Percentiles rank a stretch among this genome's conserved stretches.
phyloP scores from a whole-genome alignment of 2,329 filamentous ascomycete species.

The Colletotrichum lupini region DNA sequence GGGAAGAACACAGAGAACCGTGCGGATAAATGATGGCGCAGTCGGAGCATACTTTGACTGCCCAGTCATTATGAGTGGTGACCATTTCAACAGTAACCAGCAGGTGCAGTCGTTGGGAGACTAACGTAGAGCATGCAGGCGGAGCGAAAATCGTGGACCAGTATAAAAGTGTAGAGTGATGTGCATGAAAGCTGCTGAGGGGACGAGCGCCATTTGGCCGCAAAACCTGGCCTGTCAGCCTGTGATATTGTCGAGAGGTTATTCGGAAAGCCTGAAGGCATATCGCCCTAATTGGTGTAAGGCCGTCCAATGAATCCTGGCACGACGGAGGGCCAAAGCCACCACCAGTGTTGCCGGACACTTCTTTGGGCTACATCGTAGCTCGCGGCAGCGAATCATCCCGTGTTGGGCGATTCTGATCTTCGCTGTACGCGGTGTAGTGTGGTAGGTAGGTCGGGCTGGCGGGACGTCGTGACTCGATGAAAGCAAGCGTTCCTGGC shows the following conservation, averaged over 20 bases:
- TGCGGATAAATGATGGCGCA: not conserved
- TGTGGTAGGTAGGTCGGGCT: not conserved
- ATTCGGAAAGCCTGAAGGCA: slow-evolving; percentile 3
- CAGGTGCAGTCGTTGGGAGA: not conserved
- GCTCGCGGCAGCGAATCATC: slow-evolving; percentile 24
- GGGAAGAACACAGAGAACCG: not conserved
- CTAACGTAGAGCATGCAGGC: slow-evolving; percentile 1
- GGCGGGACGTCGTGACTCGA: slow-evolving; percentile 5
- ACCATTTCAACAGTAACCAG: not conserved
- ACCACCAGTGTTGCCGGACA: slow-evolving; percentile 8
- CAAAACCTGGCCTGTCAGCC: not conserved
- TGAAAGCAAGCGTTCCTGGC: slow-evolving; percentile 16
- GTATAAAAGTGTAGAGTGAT: slow-evolving; percentile 4
- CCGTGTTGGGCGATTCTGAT: not conserved
- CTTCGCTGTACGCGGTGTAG: not conserved
- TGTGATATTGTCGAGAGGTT: slow-evolving; percentile 7
- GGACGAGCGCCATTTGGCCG: slow-evolving; percentile 8
- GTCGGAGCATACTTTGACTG: not conserved
- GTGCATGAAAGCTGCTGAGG: slow-evolving; percentile 19
- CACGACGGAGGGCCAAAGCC: not conserved
- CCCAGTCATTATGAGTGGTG: not conserved
- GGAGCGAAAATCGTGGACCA: slow-evolving; percentile 16
- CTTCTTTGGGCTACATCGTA: slow-evolving; percentile 12
- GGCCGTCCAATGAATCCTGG: slow-evolving; percentile 15
- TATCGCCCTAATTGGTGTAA: slow-evolving; percentile 3